Percentiles rank a stretch among this genome's conserved stretches.
These are phyloP conservation scores for Gaultheria prostrata DNA, from an alignment of 148 eudicot genomes.

Conservation along the genomic window DNA sequence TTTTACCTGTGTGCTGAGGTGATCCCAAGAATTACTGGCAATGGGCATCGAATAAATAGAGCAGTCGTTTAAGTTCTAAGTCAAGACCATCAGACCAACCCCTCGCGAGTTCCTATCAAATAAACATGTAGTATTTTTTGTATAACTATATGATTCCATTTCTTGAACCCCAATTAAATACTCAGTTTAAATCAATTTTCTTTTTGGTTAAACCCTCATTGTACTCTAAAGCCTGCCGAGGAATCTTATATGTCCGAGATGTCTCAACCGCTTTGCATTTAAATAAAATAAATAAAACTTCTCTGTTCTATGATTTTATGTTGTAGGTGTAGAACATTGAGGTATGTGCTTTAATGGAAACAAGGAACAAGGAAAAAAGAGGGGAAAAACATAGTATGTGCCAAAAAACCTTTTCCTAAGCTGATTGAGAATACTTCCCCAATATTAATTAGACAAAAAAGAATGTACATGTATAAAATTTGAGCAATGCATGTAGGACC, in stretches of 20 bases:
- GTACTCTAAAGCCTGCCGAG: neutral
- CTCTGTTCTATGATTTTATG: neutral
- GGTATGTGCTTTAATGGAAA: constrained; percentile 1
- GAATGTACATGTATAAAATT: neutral
- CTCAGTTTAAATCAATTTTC: neutral
- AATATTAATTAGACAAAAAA: neutral
- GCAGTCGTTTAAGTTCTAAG: too few relatives aligned
- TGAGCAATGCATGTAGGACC: neutral
- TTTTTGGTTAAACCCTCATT: neutral
- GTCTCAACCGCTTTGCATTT: neutral
- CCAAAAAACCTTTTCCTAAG: neutral
- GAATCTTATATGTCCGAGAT: neutral
- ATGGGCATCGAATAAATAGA: too few relatives aligned
- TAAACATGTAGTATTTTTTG: too few relatives aligned
- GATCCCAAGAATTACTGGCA: too few relatives aligned
- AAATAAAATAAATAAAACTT: neutral
- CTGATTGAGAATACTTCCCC: neutral
- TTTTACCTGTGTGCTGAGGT: too few relatives aligned
- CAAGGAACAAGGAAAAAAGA: neutral
- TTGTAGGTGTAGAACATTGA: neutral
- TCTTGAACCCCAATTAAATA: neutral
- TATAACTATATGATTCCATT: neutral
- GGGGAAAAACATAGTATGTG: too few relatives aligned
- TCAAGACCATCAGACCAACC: too few relatives aligned
- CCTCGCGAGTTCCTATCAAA: too few relatives aligned